Evolutionary conservation across 1,139 yeast species (phyloP), one percentile per base, ranked within the genome.

Genomic region (Lodderomyces elongisporus): DNA sequence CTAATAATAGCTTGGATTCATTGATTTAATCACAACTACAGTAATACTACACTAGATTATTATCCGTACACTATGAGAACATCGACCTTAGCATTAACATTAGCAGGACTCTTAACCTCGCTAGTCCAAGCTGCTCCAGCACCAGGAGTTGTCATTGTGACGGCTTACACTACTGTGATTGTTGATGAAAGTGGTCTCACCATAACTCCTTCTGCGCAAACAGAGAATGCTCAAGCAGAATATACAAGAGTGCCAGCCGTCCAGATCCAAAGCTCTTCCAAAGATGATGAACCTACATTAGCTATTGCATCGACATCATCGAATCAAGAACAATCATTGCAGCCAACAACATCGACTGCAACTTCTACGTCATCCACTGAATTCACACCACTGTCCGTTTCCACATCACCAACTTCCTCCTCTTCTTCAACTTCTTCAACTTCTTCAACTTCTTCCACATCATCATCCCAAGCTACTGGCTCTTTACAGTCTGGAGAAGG

Each of bases 401-500:
- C 41, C n/a, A 14, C 37, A 21, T 12, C 49, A 16, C 18, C 47
- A 4, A 21, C 51, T 26, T 41, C 51, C 25, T 51, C 66, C 25
- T 40, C 66, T 16, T 16, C 27, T 12, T 34, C 54, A 15, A 21
- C 51, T 14, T 14, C 52, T 9, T 9, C 60, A 26, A 16, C 54
- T 6, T 17, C 49, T 15, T 25, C 53, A 14, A 30, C 48, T 10
- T 36, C 50, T 4, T 23, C 51, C 6, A 27, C 56, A n/a, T 27
- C 51, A 17, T 16, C 52, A 15, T 29, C 51, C n/a, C 30, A 42
- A 8, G 21, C 51, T 7, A 33, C 42, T 15, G 45, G 46, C 5
- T 14, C 28, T 4, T 5, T 33, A 9, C 18, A 34, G 14, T 41
- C 61, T 17, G 84, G 85, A 39, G 63, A 76, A 38, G 84, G 80